Percentiles rank a stretch among this genome's conserved stretches.
Conservation (phyloP, 768 basidiomycete genomes). For the Scleroderma bovista region DNA sequence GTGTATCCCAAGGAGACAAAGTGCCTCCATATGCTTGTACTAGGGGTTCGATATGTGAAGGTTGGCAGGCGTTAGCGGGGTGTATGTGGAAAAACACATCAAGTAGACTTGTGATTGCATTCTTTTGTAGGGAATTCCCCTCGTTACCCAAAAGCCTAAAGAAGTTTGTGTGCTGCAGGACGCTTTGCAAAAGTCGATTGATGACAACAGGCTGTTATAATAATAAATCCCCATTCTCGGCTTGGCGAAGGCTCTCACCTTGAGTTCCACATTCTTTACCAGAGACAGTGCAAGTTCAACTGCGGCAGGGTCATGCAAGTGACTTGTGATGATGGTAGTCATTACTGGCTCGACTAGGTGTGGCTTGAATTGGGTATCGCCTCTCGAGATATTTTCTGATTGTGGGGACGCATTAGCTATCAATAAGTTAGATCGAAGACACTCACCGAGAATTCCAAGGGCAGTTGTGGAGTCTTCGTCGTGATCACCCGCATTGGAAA, state of each 20-base stretch:
- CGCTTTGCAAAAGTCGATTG: constrained; percentile 70
- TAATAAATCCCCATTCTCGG: neutral
- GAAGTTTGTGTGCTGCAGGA: constrained; percentile 67
- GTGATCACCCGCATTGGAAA: constrained; percentile 32
- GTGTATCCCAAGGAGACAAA: constrained; percentile 55
- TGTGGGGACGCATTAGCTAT: neutral
- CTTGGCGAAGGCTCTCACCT: constrained; percentile 40
- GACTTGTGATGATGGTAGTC: constrained; percentile 54
- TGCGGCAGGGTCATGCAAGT: constrained; percentile 39
- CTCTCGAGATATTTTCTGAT: constrained; percentile 11
- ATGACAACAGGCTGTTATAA: constrained; percentile 54
- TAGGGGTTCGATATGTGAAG: constrained; percentile 76
- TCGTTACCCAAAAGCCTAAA: constrained; percentile 37
- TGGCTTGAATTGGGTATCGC: constrained; percentile 31
- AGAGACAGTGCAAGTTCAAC: constrained; percentile 41
- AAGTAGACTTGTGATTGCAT: constrained; percentile 51
- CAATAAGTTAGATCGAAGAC: neutral
- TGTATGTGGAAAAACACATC: constrained; percentile 67
- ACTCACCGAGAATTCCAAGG: constrained; percentile 38
- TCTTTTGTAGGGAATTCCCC: constrained; percentile 28
- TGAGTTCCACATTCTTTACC: constrained; percentile 44
- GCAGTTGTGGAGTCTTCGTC: constrained; percentile 15
- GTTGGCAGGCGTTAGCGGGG: constrained; percentile 80
- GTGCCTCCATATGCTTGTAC: constrained; percentile 72
- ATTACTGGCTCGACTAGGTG: constrained; percentile 71